phyloP scores from a whole-genome alignment of 2,329 filamentous ascomycete species.

The Aureobasidium lini region DNA sequence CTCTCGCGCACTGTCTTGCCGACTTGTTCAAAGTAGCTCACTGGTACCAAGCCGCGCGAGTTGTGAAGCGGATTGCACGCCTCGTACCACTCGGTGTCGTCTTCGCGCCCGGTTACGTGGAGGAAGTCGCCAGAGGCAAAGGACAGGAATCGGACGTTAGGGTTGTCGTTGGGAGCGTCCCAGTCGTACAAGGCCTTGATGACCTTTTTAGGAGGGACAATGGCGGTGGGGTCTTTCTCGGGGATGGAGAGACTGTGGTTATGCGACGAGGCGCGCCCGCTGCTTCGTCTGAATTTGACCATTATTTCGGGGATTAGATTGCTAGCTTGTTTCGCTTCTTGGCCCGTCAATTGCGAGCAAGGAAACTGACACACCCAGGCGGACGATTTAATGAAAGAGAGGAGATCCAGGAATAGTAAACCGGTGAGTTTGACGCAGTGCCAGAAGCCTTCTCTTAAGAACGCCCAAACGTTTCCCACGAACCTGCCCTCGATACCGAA shows the following conservation, averaged over 20 bases:
- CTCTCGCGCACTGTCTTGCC: conserved; percentile 90
- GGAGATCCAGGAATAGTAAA: not conserved
- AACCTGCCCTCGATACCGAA: not conserved
- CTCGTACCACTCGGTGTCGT: conserved; percentile 96
- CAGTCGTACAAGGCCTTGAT: conserved; percentile 97
- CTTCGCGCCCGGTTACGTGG: conserved; percentile 91
- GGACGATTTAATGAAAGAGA: not conserved
- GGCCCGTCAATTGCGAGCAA: not conserved
- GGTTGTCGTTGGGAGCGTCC: conserved; percentile 52
- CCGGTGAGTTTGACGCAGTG: not conserved
- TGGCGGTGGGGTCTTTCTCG: conserved; percentile 78
- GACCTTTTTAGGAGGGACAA: conserved; percentile 91
- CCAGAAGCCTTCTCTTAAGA: not conserved
- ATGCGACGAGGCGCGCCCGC: not conserved
- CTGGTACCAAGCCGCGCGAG: conserved; percentile 85
- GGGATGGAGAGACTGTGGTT: conserved; percentile 55
- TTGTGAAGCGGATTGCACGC: conserved; percentile 91
- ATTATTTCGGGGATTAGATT: conserved; percentile 6
- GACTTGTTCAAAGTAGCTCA: conserved; percentile 85
- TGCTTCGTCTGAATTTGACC: conserved; percentile 5
- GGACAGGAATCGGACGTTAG: conserved; percentile 54
- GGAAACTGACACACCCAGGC: not conserved
- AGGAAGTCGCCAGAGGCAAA: conserved; percentile 97
- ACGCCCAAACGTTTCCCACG: not conserved
- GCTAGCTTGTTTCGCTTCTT: conserved; percentile 11